Conservation (phyloP, 257 asterid species). For the Anisodus tanguticus region DNA sequence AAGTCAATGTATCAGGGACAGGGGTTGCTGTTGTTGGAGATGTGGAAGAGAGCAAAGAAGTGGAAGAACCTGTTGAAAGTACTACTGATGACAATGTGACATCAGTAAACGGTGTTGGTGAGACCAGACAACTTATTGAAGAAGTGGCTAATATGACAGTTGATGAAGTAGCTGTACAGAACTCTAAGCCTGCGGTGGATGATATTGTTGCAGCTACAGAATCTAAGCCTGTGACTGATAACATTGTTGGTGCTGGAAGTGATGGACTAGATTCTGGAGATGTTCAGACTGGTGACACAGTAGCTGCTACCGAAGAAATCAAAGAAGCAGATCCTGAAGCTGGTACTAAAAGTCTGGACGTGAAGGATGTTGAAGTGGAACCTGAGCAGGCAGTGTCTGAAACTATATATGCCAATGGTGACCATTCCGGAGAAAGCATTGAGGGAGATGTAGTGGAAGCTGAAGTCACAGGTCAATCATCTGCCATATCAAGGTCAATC, state of each 20-base stretch:
- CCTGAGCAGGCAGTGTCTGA: slow-evolving; percentile 30
- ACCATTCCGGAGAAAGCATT: slow-evolving; percentile 32
- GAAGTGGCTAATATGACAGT: slow-evolving; percentile 33
- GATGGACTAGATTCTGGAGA: slow-evolving; percentile 25
- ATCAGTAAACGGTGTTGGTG: slow-evolving; percentile 37
- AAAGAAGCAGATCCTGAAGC: slow-evolving; percentile 13
- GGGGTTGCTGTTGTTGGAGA: slow-evolving; percentile 50
- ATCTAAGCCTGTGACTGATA: slow-evolving; percentile 32
- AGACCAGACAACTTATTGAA: slow-evolving; percentile 36
- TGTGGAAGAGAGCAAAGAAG: slow-evolving; percentile 31
- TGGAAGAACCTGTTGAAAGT: slow-evolving; percentile 33
- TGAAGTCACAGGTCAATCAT: slow-evolving; percentile 30
- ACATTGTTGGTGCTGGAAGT: slow-evolving; percentile 35
- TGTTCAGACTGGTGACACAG: not conserved
- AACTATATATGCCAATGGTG: slow-evolving; percentile 40
- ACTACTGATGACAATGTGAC: slow-evolving; percentile 30
- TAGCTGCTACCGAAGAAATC: slow-evolving; percentile 10
- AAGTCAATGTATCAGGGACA: slow-evolving; percentile 45
- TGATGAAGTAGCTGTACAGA: slow-evolving; percentile 34
- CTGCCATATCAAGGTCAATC: slow-evolving; percentile 31
- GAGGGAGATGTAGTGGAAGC: slow-evolving; percentile 33
- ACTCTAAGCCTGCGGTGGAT: slow-evolving; percentile 41
- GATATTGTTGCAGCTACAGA: slow-evolving; percentile 36
- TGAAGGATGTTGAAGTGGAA: slow-evolving; percentile 21
- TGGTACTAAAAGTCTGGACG: not conserved